These are phyloP conservation scores for Calonectria leucothoes DNA, from an alignment of 2,329 filamentous ascomycete species.

Conservation along the genomic window DNA sequence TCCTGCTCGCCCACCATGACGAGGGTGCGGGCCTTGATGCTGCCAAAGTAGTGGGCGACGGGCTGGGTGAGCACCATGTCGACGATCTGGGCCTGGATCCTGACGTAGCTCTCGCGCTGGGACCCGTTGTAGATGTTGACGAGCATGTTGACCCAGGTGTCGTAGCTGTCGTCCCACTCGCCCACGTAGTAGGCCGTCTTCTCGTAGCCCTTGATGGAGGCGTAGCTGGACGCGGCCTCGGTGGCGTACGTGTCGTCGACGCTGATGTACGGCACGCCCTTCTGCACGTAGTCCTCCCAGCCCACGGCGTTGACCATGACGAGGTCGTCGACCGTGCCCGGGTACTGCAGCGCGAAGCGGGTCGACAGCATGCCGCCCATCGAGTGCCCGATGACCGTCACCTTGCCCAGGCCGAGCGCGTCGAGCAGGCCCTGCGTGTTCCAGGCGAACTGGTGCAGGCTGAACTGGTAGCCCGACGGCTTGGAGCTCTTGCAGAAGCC, in stretches of 20 bases:
- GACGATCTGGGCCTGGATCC: constrained; percentile 62
- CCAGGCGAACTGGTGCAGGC: constrained; percentile 60
- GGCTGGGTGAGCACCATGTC: constrained; percentile 67
- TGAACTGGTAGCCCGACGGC: constrained; percentile 62
- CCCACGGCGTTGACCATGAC: constrained; percentile 65
- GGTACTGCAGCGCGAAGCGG: constrained; percentile 64
- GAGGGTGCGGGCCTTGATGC: constrained; percentile 57
- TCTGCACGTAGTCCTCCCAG: constrained; percentile 64
- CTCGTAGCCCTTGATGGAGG: constrained; percentile 59
- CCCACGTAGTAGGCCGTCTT: constrained; percentile 61
- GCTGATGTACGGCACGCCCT: constrained; percentile 59
- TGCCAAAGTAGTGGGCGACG: constrained; percentile 61
- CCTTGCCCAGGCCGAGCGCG: constrained; percentile 54
- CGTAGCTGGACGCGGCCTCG: constrained; percentile 55
- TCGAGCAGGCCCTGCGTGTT: constrained; percentile 63
- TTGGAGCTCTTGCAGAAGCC: constrained; percentile 70
- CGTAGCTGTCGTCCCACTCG: constrained; percentile 61
- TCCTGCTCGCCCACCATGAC: constrained; percentile 64
- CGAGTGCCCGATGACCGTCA: constrained; percentile 65
- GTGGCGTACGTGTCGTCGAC: constrained; percentile 53
- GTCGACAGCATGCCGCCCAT: constrained; percentile 66
- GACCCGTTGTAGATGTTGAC: constrained; percentile 61
- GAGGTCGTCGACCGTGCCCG: constrained; percentile 53
- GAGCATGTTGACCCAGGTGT: constrained; percentile 67
- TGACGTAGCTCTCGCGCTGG: constrained; percentile 55